Evolutionary conservation across 2,329 filamentous ascomycete species (phyloP), one percentile per base, ranked within the genome.

Genomic region (Epichloe brachyelytri): DNA sequence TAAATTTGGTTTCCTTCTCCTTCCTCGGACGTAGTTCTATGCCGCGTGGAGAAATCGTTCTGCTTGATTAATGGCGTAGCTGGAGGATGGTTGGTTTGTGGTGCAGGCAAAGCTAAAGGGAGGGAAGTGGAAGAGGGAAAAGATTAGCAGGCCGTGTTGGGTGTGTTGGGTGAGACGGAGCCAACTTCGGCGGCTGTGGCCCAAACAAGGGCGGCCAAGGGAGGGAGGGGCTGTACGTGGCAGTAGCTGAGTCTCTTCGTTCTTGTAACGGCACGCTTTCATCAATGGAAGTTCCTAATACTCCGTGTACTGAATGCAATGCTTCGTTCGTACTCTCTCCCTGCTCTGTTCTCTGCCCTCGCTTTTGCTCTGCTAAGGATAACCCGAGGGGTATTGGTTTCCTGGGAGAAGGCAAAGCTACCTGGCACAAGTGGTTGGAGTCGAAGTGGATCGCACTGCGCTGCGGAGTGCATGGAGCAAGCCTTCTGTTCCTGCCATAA

Each of bases 91-190:
- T 17, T n/a, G 41, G 30, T 34, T 43, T 30, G 40, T 26, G 37
- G 36, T 41, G 36, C 43, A 43, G 37, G 11, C 36, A 30, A 48
- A 38, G 41, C 39, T 39, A 46, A 48, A 49, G 49, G 46, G 43
- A 52, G 43, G 38, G 48, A 44, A 22, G 46, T 15, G 46, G 47
- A 49, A 34, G 20, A 22, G n/a, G 17, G 46, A 39, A 48, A 33
- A 33, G 46, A 37, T 26, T 46, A 17, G 37, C 6, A 17, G 41
- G 44, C 52, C 37, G 33, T 49, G 46, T 26, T 26, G 49, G 46
- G 46, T 52, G 33, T 49, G 46, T 26, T 26, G 49, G 46, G 46
- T 52, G 46, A 49, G 43, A 51, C 43, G 52, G 49, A 41, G 41
- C 52, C 41, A 48, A 19, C 26, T 40, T 37, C 52, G 37, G 52